These are phyloP conservation scores for Crithidia expoeki DNA, from an alignment of 208 protist genomes.

Conservation along the genomic window DNA sequence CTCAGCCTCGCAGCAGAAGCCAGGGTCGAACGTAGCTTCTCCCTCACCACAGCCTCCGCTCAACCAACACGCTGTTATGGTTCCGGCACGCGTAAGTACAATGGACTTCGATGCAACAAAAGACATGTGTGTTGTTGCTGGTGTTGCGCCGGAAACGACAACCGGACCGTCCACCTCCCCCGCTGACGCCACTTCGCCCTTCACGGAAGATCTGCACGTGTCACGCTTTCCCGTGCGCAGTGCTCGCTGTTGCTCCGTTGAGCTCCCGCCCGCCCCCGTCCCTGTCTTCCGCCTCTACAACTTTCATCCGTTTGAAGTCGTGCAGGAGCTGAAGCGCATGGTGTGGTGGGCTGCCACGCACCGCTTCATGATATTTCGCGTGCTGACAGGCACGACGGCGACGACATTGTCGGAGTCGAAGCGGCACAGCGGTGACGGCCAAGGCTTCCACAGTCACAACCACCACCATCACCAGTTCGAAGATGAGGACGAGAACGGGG, in stretches of 20 bases:
- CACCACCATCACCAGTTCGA: background rate
- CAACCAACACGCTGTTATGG: no score
- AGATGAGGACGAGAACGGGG: background rate
- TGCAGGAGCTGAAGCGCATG: constrained; percentile 24
- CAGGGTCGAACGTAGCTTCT: background rate
- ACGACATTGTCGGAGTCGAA: background rate
- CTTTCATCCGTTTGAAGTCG: constrained; percentile 19
- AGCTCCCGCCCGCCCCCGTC: constrained; percentile 10
- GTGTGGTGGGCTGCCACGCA: constrained; percentile 18
- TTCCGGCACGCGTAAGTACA: no score
- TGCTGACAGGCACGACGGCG: constrained; percentile 16
- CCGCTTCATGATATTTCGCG: constrained; percentile 13
- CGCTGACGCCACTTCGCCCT: constrained; percentile 4
- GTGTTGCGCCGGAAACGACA: background rate
- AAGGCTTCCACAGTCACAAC: background rate
- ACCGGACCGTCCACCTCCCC: background rate
- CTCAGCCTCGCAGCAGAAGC: background rate
- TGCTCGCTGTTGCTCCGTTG: constrained; percentile 7
- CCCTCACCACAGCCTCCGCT: background rate
- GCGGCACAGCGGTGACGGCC: background rate
- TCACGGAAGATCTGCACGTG: constrained; percentile 14
- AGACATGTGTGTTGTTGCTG: background rate
- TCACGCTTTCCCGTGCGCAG: constrained; percentile 11
- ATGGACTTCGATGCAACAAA: background rate
- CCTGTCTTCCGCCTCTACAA: constrained; percentile 17